A percentile compares a stretch with the other conserved stretches of the same genome.
Conservation (phyloP, 1,284 basidiomycete species). For the Boletus albobrunnescens region DNA sequence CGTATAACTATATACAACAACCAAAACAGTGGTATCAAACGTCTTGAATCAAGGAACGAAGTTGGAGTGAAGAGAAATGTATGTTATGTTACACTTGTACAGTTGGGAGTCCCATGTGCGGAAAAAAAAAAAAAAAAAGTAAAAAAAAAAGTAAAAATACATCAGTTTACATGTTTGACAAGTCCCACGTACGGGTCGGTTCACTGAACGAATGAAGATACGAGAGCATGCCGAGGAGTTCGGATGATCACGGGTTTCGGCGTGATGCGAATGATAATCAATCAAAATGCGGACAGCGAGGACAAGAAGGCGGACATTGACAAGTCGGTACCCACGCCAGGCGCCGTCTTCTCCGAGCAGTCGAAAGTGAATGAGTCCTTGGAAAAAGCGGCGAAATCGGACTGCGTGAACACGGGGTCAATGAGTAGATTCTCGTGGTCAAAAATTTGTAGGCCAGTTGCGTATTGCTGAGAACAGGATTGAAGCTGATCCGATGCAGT, state of each 20-base stretch:
- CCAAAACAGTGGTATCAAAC: conserved; percentile 9
- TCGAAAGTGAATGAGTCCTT: conserved; percentile 26
- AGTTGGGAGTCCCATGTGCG: conserved; percentile 18
- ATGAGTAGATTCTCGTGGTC: conserved; percentile 14
- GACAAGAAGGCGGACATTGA: conserved; percentile 35
- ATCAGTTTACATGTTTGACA: conserved; percentile 14
- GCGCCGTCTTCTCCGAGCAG: conserved; percentile 22
- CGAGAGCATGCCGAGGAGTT: conserved; percentile 4
- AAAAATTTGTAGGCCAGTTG: conserved; percentile 21
- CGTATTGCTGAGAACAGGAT: conserved; percentile 20
- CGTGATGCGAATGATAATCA: conserved; percentile 1
- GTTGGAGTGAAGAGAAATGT: conserved; percentile 1
- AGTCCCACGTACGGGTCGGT: conserved; percentile 5
- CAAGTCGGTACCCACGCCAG: conserved; percentile 25
- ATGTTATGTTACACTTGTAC: conserved; percentile 32
- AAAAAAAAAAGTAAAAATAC: conserved; percentile 31
- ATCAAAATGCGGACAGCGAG: conserved; percentile 29
- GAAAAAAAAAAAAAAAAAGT: conserved; percentile 28
- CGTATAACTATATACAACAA: conserved; percentile 36
- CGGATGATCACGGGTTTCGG: conserved; percentile 8
- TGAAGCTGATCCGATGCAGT: conserved; percentile 34
- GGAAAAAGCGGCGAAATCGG: conserved; percentile 22
- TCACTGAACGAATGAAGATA: conserved; percentile 6
- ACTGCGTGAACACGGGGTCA: conserved; percentile 14
- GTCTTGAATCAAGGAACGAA: conserved; percentile 18